Evolutionary conservation across 2,329 filamentous ascomycete genomes (phyloP).

Genomic region (Scortechinia acanthostroma): DNA sequence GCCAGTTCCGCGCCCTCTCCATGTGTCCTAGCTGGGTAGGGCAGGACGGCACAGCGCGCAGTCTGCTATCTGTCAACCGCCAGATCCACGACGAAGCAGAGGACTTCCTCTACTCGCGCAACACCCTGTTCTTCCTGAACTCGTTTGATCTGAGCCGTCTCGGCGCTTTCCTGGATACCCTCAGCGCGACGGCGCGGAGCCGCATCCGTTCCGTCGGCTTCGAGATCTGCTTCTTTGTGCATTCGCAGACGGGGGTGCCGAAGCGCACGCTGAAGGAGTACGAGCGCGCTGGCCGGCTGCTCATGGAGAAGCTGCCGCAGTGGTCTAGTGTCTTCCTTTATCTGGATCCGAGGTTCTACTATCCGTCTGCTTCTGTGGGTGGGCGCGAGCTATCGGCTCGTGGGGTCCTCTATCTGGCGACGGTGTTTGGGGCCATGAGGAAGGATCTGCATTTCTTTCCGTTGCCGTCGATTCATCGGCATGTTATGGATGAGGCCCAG

Average conservation of each 20-base stretch:
- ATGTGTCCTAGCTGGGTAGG: slow-evolving; percentile 22
- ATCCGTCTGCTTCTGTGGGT: slow-evolving; percentile 14
- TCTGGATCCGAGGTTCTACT: slow-evolving; percentile 21
- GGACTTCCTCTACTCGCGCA: slow-evolving; percentile 18
- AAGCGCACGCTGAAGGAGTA: slow-evolving; percentile 20
- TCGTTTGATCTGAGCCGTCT: slow-evolving; percentile 7
- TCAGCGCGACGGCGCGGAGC: slow-evolving; percentile 16
- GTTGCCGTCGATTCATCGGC: slow-evolving; percentile 13
- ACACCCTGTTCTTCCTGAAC: slow-evolving; percentile 23
- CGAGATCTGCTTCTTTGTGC: slow-evolving; percentile 23
- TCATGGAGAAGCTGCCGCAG: slow-evolving; percentile 13
- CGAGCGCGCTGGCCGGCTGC: slow-evolving; percentile 12
- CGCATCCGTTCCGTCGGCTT: slow-evolving; percentile 22
- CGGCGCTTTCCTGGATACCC: slow-evolving; percentile 17
- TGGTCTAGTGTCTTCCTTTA: slow-evolving; percentile 18
- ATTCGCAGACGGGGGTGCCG: slow-evolving; percentile 18
- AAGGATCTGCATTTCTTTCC: slow-evolving; percentile 19
- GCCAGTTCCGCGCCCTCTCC: slow-evolving; percentile 16
- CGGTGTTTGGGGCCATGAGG: slow-evolving; percentile 13
- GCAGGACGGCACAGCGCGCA: slow-evolving; percentile 17
- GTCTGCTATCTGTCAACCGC: slow-evolving; percentile 17
- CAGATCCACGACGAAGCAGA: slow-evolving; percentile 23
- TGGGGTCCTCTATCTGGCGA: slow-evolving; percentile 18
- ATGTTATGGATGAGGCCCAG: slow-evolving; percentile 13
- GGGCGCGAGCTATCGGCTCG: slow-evolving; percentile 15